phyloP scores from a whole-genome alignment of 805 yeast genomes.

The Kluyveromyces lactis region DNA sequence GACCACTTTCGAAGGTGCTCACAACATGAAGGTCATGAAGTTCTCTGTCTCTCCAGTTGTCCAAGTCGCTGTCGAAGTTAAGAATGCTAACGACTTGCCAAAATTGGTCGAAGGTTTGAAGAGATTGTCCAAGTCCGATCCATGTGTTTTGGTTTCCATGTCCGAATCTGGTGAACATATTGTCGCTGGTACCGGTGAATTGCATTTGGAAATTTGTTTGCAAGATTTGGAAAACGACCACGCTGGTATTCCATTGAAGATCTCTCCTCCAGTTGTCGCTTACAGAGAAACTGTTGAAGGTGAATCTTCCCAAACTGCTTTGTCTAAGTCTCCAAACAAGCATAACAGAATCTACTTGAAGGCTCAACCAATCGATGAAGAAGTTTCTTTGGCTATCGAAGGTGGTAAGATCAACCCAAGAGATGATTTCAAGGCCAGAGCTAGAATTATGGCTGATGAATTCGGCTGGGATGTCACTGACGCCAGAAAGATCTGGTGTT shows the following conservation, averaged over 20 bases:
- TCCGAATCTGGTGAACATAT: slow-evolving; percentile 97
- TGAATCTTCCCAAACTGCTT: slow-evolving; percentile 91
- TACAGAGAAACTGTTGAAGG: slow-evolving; percentile 97
- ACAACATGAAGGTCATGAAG: slow-evolving; percentile 99
- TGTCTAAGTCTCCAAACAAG: slow-evolving; percentile 99
- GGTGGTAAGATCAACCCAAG: slow-evolving; percentile 84
- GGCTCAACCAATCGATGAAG: slow-evolving; percentile 96
- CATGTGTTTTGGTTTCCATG: slow-evolving; percentile 88
- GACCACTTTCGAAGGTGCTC: slow-evolving; percentile 93
- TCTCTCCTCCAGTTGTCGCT: slow-evolving; percentile 95
- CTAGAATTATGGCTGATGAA: slow-evolving; percentile 97
- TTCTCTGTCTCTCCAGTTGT: slow-evolving; percentile 99
- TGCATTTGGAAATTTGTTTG: slow-evolving; percentile 97
- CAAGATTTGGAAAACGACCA: slow-evolving; percentile 95
- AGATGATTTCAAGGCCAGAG: slow-evolving; percentile 98
- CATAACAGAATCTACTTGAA: slow-evolving; percentile 98
- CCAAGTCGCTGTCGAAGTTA: slow-evolving; percentile 98
- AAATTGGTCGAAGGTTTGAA: slow-evolving; percentile 99
- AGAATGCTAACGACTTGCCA: slow-evolving; percentile 99
- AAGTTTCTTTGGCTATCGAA: slow-evolving; percentile 87
- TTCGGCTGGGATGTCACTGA: slow-evolving; percentile 99
- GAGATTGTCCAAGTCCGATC: slow-evolving; percentile 99
- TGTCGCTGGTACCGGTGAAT: slow-evolving; percentile 99
- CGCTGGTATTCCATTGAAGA: slow-evolving; percentile 98
- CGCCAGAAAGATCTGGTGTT: slow-evolving; percentile 99